A percentile compares a stretch with the other conserved stretches of the same genome.
Evolutionary conservation across 805 yeast genomes (phyloP).

Genomic region (Lipomyces sp.): DNA sequence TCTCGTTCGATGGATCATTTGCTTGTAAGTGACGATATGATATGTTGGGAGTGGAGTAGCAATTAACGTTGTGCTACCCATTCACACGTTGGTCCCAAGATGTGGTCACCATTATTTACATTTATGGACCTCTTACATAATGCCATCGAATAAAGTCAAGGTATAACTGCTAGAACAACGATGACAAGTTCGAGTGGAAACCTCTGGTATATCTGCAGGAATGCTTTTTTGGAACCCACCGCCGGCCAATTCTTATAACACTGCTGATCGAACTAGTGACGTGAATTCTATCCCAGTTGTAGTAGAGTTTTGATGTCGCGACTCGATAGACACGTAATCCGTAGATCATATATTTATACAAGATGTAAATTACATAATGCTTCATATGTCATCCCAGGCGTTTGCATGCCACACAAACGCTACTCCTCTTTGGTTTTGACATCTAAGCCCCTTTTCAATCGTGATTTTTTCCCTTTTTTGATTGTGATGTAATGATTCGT

Average conservation of each 20-base stretch:
- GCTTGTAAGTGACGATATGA: neutral
- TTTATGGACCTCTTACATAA: too few species aligned
- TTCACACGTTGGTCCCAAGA: too few species aligned
- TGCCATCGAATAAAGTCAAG: too few species aligned
- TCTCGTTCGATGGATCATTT: neutral
- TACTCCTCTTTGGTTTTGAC: neutral
- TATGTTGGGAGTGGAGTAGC: neutral
- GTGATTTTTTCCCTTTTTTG: neutral
- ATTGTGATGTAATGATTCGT: neutral
- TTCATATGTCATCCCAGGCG: neutral
- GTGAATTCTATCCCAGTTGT: too few species aligned
- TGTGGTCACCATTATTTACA: neutral
- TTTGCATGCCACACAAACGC: neutral
- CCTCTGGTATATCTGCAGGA: too few species aligned
- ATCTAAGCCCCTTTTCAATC: neutral
- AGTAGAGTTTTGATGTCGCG: neutral
- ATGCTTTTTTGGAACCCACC: too few species aligned
- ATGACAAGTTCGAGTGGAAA: too few species aligned
- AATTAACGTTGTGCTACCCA: neutral
- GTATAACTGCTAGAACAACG: too few species aligned
- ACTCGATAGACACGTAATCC: neutral
- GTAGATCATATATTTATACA: constrained; percentile 15
- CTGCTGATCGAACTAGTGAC: too few species aligned
- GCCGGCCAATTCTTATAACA: too few species aligned
- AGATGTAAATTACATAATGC: neutral